Base-by-base conservation (phyloP, 2,329 filamentous ascomycete species). In the Cercospora janseana region DNA sequence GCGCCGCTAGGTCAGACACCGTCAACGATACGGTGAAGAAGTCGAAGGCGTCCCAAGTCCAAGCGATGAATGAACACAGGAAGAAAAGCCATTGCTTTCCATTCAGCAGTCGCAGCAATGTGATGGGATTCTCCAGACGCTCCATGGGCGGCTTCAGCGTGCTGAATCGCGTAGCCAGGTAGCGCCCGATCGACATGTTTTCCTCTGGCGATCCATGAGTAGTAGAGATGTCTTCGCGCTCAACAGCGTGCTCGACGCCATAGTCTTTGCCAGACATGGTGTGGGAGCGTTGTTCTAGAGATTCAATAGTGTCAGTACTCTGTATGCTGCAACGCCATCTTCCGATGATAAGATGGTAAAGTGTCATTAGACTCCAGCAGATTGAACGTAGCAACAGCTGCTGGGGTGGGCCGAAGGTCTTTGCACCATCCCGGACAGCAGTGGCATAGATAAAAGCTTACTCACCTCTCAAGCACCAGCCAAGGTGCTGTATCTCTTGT, bases 1-100 rank as follows among this genome's bases (percentile, higher is more conserved):
- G 64, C 50, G 76, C 69, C 2, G 79, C 78, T 8, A 83, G 67
- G 28, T 79, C 62, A 4, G 69, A 66, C 12, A 82, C 75, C 0
- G 78, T 79, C 43, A 83, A 66, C 4, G 77, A 80, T 18, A 83
- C 79, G 18, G 79, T 81, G 67, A 82, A 83, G 68, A 82, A 83
- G 60, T 83, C 80, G 49, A 82, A 80, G 0, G 79, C 63, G 59
- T 79, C 76, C 75, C 75, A 78, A 2, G 71, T 70, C 76, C 79
- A 82, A 2, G 72, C 78, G 12, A 73, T 59, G 52, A 75, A 74
- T 1, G 70, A 66, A 29, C 72, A 69, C 6, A 71, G 62, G 63
- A 80, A 81, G 66, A 80, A 79, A n/a, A 80, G 69, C 79, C 79
- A 81, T 69, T 81, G 78, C 40, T 79, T 75, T 23, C 61, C 62